Percentiles rank a stretch among this genome's conserved stretches.
These are phyloP conservation scores for Haemoproteus tartakovskyi DNA, from an alignment of 169 alveolate genomes.

Conservation along the genomic window DNA sequence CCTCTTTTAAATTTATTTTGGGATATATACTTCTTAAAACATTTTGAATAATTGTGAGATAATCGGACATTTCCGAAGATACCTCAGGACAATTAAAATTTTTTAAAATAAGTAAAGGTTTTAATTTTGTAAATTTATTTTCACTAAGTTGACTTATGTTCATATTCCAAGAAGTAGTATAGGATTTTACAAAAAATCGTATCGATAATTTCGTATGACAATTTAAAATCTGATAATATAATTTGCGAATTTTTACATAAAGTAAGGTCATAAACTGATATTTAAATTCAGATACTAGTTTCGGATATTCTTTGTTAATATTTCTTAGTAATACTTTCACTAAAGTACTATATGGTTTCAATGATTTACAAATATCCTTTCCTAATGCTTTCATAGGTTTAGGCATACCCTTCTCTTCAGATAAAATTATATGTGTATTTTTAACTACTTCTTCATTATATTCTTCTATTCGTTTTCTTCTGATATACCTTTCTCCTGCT, in stretches of 20 bases:
- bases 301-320: no score
- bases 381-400: conserved; percentile 20
- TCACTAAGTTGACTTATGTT: no score
- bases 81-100: conserved; percentile 24
- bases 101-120: conserved; percentile 65
- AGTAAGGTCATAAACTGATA: no score
- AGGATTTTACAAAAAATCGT: conserved; percentile 30
- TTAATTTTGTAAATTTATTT: conserved; percentile 19
- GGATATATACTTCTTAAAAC: conserved; percentile 47
- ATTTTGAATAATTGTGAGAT: conserved; percentile 48
- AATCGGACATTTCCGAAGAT: conserved; percentile 40
- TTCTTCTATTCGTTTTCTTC: not conserved
- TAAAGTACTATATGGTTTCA: conserved; percentile 46
- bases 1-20: conserved; percentile 21
- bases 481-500: no score
- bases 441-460: conserved; percentile 21
- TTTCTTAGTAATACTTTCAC: no score
- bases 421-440: conserved; percentile 38
- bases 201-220: conserved; percentile 46
- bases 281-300: no score
- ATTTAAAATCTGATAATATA: conserved; percentile 25
- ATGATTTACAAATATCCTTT: conserved; percentile 13
- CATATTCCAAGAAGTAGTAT: no score
- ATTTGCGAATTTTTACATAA: conserved; percentile 26
- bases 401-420: conserved; percentile 37